A percentile compares a stretch with the other conserved stretches of the same genome.
phyloP scores from a whole-genome alignment of 106 monocot genomes.

The Posidonia australis region DNA sequence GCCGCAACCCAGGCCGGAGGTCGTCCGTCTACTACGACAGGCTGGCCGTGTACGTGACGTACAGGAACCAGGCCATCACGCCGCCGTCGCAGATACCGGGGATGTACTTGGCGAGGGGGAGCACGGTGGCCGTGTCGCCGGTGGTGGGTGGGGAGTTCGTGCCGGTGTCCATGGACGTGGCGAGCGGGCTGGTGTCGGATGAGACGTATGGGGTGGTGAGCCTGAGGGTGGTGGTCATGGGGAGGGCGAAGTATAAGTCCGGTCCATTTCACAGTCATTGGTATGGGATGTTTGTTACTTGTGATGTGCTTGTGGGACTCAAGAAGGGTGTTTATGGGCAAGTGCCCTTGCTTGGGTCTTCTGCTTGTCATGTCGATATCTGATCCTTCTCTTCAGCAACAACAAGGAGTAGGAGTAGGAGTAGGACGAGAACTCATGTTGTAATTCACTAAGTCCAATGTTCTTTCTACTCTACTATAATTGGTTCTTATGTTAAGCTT shows the following conservation, averaged over 20 bases:
- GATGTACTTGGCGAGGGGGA: slow-evolving; percentile 31
- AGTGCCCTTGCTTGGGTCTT: slow-evolving; percentile 54
- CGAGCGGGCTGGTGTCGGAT: slow-evolving; percentile 36
- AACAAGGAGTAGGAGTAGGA: too few species aligned
- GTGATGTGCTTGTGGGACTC: slow-evolving; percentile 41
- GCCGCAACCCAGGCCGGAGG: slow-evolving; percentile 49
- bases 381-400: too few species aligned
- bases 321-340: slow-evolving; percentile 27
- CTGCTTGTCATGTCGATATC: slow-evolving; percentile 40
- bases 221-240: slow-evolving; percentile 50
- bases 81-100: slow-evolving; percentile 43
- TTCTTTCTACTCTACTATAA: too few species aligned
- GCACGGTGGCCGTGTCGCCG: slow-evolving; percentile 50
- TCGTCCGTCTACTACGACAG: slow-evolving; percentile 45
- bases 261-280: slow-evolving; percentile 52
- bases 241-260: slow-evolving; percentile 45
- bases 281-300: slow-evolving; percentile 47
- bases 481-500: too few species aligned
- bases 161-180: slow-evolving; percentile 37
- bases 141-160: slow-evolving; percentile 35
- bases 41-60: slow-evolving; percentile 36
- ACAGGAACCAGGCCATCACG: slow-evolving; percentile 52
- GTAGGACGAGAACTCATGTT: too few species aligned
- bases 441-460: too few species aligned
- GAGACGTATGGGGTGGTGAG: slow-evolving; percentile 39